Conservation (phyloP, 1,284 basidiomycete species). For the Ganoderma lucidum region DNA sequence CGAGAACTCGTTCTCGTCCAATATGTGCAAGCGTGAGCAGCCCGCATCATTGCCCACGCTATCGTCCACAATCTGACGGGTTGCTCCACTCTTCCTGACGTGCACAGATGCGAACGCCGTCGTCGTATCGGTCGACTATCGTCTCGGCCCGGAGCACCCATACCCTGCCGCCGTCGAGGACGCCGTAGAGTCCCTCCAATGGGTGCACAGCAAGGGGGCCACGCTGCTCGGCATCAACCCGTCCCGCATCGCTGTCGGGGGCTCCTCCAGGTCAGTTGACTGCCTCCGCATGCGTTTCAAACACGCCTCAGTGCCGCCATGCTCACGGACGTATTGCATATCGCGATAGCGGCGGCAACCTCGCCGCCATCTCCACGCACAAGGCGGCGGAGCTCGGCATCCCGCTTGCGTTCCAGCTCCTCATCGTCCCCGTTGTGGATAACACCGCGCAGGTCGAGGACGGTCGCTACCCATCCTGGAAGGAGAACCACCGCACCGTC, state of each 20-base stretch:
- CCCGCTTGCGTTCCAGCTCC: conserved; percentile 67
- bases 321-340: not conserved
- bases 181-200: conserved; percentile 70
- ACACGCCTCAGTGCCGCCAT: not conserved
- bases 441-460: conserved; percentile 63
- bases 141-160: conserved; percentile 76
- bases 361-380: conserved; percentile 72
- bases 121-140: conserved; percentile 75
- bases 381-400: conserved; percentile 65
- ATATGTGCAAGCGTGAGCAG: conserved; percentile 60
- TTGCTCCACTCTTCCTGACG: not conserved
- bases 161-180: conserved; percentile 83
- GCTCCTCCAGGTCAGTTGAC: conserved; percentile 65
- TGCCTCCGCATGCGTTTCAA: too few species aligned
- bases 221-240: conserved; percentile 50
- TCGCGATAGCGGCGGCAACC: conserved; percentile 67
- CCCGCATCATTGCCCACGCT: not conserved
- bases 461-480: conserved; percentile 59
- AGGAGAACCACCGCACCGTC: conserved; percentile 62
- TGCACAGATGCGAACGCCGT: conserved; percentile 57
- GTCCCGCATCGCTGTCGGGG: conserved; percentile 62
- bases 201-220: conserved; percentile 59
- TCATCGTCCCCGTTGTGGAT: conserved; percentile 77
- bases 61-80: not conserved
- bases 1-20: conserved; percentile 65